Conservation (phyloP, 306 rosid genomes). For the Vigna trinervia region DNA sequence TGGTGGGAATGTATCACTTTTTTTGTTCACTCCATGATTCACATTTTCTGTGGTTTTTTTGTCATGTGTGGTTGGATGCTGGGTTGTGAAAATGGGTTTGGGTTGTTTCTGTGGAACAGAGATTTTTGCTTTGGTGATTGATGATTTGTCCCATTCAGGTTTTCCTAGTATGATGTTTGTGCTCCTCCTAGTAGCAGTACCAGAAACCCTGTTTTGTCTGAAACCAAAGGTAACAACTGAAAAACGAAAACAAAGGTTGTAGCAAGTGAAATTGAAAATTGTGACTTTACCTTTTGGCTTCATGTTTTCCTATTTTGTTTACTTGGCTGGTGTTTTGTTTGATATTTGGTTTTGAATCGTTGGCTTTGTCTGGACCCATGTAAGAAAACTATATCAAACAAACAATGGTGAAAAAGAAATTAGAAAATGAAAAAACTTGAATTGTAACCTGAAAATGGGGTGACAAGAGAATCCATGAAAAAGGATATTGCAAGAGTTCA, state of each 20-base stretch:
- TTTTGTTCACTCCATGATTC: slow-evolving; percentile 12
- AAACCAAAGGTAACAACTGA: not conserved
- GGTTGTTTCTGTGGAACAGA: not conserved
- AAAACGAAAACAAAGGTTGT: not conserved
- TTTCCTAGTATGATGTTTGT: slow-evolving; percentile 34
- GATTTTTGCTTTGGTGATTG: slow-evolving; percentile 25
- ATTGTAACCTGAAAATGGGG: slow-evolving; percentile 23
- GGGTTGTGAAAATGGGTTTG: slow-evolving; percentile 19
- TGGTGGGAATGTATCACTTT: not conserved
- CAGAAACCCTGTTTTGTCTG: slow-evolving; percentile 31
- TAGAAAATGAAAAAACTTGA: not conserved
- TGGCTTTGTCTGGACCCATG: slow-evolving; percentile 24
- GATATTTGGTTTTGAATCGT: slow-evolving; percentile 33
- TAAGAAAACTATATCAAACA: no score
- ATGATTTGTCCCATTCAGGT: not conserved
- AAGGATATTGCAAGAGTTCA: not conserved
- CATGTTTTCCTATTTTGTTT: no score
- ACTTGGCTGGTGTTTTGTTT: not conserved
- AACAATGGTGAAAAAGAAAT: not conserved
- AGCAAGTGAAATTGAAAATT: not conserved
- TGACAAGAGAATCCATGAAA: slow-evolving; percentile 41
- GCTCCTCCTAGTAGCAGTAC: slow-evolving; percentile 15
- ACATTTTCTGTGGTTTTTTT: slow-evolving; percentile 23
- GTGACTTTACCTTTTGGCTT: not conserved
- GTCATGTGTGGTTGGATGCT: not conserved